Evolutionary conservation across 2,329 filamentous ascomycete genomes (phyloP).

Genomic region (Plenodomus lindquistii): DNA sequence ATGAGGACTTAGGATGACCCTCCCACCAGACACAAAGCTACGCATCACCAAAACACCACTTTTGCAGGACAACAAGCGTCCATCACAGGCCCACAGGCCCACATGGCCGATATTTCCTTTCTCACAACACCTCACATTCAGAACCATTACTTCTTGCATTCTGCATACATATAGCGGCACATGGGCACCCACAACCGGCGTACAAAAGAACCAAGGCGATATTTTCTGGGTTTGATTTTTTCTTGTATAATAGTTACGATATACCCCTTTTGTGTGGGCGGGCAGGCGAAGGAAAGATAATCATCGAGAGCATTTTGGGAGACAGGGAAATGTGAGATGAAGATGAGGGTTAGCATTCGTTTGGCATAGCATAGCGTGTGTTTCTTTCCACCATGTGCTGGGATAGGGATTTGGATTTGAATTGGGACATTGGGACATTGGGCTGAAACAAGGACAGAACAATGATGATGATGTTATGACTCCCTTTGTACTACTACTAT

Average conservation of each 20-base stretch:
- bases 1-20: constrained; percentile 23
- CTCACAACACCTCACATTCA: not conserved
- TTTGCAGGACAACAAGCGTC: not conserved
- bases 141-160: not conserved
- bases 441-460: too few species aligned
- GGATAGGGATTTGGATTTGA: not conserved
- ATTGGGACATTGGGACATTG: too few species aligned
- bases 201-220: constrained; percentile 4
- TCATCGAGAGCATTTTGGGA: not conserved
- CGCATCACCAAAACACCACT: not conserved
- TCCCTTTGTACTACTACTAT: too few species aligned
- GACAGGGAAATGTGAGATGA: not conserved
- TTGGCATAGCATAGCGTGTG: not conserved
- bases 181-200: constrained; percentile 1
- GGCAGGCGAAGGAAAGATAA: not conserved
- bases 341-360: not conserved
- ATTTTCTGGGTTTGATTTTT: constrained; percentile 2
- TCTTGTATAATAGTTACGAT: constrained; percentile 26
- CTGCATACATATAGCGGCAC: not conserved
- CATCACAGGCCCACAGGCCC: too few species aligned
- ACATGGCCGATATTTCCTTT: too few species aligned
- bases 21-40: constrained; percentile 3
- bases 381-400: not conserved
- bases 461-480: too few species aligned
- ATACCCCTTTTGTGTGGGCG: constrained; percentile 23